Percentiles rank a stretch among this genome's conserved stretches.
These are phyloP conservation scores for Diplodia sapinea DNA, from an alignment of 2,329 filamentous ascomycete species.

Conservation along the genomic window DNA sequence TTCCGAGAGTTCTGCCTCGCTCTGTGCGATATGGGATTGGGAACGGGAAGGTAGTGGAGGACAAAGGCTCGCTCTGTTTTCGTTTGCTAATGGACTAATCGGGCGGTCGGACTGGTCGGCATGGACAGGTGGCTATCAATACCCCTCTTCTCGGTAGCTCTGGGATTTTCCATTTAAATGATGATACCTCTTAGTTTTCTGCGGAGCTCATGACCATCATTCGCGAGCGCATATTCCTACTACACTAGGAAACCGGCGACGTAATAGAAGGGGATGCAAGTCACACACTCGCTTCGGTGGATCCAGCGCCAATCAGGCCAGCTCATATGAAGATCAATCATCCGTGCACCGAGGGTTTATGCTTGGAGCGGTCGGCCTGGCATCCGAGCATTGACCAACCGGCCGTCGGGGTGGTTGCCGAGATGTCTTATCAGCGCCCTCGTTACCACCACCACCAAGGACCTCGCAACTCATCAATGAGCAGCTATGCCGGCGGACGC, in stretches of 20 bases:
- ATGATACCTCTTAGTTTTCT: slow-evolving; percentile 19
- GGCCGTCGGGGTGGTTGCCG: slow-evolving; percentile 5
- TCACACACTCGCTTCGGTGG: neutral
- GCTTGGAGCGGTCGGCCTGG: neutral
- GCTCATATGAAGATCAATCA: neutral
- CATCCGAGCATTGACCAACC: slow-evolving; percentile 9
- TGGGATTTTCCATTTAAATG: slow-evolving; percentile 20
- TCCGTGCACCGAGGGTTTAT: neutral
- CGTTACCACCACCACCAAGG: neutral
- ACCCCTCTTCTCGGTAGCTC: slow-evolving; percentile 26
- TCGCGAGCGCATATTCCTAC: neutral
- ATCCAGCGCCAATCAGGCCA: slow-evolving; percentile 1
- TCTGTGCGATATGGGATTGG: slow-evolving; percentile 51
- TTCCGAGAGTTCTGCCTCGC: slow-evolving; percentile 78
- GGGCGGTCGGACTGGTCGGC: neutral
- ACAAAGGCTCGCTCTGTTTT: slow-evolving; percentile 4
- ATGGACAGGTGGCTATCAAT: slow-evolving; percentile 24
- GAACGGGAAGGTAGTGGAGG: slow-evolving; percentile 9
- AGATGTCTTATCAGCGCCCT: slow-evolving; percentile 5
- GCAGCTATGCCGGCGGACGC: neutral
- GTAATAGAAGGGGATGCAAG: slow-evolving; percentile 7
- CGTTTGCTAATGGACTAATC: neutral
- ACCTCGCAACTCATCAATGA: neutral
- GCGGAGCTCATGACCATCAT: neutral
- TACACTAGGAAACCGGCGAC: neutral